These are phyloP conservation scores for Tylopilus sp. DNA, from an alignment of 1,284 basidiomycete species.

Conservation along the genomic window DNA sequence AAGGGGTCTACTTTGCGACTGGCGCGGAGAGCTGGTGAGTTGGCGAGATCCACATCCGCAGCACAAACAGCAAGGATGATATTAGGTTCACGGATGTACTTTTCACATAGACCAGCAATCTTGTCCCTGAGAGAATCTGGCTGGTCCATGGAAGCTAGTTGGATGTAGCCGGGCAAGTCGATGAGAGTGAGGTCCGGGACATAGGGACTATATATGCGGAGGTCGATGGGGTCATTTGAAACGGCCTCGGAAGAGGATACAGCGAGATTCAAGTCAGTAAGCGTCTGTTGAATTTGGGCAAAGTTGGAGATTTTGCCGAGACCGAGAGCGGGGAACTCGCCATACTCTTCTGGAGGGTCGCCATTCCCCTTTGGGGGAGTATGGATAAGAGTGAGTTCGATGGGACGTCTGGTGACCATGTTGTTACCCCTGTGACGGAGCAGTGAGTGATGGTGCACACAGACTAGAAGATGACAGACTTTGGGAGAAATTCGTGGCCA, in stretches of 20 bases:
- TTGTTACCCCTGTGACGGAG: constrained; percentile 85
- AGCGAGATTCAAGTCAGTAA: constrained; percentile 96
- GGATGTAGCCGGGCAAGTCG: constrained; percentile 98
- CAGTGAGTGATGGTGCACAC: constrained; percentile 16
- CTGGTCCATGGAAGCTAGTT: constrained; percentile 95
- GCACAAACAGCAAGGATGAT: constrained; percentile 98
- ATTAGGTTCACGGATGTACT: constrained; percentile 98
- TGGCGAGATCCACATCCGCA: constrained; percentile 98
- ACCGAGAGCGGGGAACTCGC: constrained; percentile 93
- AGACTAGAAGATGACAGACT: constrained; percentile 65
- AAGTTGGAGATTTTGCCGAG: constrained; percentile 93
- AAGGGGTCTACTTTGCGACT: constrained; percentile 95
- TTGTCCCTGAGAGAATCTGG: constrained; percentile 96
- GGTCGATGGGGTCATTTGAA: constrained; percentile 95
- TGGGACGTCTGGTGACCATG: constrained; percentile 99
- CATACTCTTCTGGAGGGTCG: constrained; percentile 83
- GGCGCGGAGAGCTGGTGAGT: constrained; percentile 95
- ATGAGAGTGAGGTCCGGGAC: constrained; percentile 98
- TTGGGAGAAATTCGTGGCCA: constrained; percentile 97
- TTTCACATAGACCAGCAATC: constrained; percentile 91
- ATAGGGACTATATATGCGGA: constrained; percentile 95
- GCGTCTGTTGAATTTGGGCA: constrained; percentile 88
- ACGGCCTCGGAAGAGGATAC: constrained; percentile 92
- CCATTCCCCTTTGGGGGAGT: constrained; percentile 71
- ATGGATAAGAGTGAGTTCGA: constrained; percentile 97